These are phyloP conservation scores for Vaccinium macrocarpon DNA, from an alignment of 148 eudicot genomes.

Conservation along the genomic window DNA sequence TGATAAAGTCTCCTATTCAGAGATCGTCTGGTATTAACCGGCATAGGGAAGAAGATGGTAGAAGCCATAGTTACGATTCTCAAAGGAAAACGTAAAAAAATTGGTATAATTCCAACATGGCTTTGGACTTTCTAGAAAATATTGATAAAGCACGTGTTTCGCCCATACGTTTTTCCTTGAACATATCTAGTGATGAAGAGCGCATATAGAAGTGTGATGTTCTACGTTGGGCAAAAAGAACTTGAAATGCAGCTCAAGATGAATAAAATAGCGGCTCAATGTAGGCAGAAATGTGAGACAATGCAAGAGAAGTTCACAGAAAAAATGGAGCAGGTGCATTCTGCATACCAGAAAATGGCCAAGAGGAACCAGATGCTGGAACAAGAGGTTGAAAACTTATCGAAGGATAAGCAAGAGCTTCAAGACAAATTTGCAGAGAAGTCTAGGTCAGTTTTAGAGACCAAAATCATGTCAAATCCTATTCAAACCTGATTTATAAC, in stretches of 20 bases:
- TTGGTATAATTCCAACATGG: not conserved
- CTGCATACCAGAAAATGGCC: slow-evolving; percentile 91
- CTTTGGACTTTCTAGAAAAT: not conserved
- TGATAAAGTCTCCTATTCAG: not conserved
- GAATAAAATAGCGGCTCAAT: slow-evolving; percentile 75
- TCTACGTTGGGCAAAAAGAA: slow-evolving; percentile 82
- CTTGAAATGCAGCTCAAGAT: slow-evolving; percentile 91
- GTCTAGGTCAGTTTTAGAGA: slow-evolving; percentile 50
- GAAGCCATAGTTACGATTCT: not conserved
- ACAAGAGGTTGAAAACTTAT: slow-evolving; percentile 71
- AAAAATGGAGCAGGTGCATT: slow-evolving; percentile 81
- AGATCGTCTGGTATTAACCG: not conserved
- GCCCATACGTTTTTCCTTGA: slow-evolving; percentile 40
- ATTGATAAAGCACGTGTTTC: not conserved
- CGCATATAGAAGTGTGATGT: slow-evolving; percentile 86
- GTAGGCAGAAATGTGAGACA: slow-evolving; percentile 77
- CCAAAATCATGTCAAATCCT: slow-evolving; percentile 1
- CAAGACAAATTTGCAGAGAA: slow-evolving; percentile 94
- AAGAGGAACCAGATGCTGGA: slow-evolving; percentile 94
- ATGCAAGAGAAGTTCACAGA: slow-evolving; percentile 83
- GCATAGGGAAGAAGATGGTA: not conserved
- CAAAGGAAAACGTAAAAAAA: not conserved
- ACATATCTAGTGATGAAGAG: slow-evolving; percentile 74
- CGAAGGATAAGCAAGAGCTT: slow-evolving; percentile 88
- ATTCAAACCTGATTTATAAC: not conserved